Conservation (phyloP, 108 stramenopile species). For the Phaeodactylum tricornutum region DNA sequence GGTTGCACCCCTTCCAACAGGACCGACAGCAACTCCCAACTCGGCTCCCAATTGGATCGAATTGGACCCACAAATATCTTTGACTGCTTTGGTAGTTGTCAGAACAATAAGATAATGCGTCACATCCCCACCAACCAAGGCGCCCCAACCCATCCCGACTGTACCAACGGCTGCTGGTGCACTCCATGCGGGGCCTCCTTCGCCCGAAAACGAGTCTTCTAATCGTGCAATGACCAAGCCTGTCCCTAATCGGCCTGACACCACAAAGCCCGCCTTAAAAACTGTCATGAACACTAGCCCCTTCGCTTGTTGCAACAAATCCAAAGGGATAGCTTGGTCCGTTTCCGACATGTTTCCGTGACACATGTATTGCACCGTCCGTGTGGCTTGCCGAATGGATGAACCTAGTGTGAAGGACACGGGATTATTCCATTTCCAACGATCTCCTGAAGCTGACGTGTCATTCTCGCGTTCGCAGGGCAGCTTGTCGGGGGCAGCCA, state of each 20-base stretch:
- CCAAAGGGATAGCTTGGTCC: conserved; percentile 54
- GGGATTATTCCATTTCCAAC: conserved; percentile 32
- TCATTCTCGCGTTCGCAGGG: conserved; percentile 21
- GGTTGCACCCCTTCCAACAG: conserved; percentile 53
- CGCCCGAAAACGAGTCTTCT: conserved; percentile 1
- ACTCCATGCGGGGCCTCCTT: conserved; percentile 21
- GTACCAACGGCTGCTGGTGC: conserved; percentile 64
- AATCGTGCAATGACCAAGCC: conserved; percentile 57
- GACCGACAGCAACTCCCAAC: conserved; percentile 74
- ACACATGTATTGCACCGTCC: conserved; percentile 40
- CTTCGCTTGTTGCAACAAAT: conserved; percentile 56
- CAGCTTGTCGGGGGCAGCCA: conserved; percentile 6
- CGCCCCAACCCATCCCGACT: conserved; percentile 66
- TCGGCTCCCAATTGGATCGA: conserved; percentile 75
- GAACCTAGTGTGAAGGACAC: conserved; percentile 38
- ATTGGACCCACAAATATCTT: conserved; percentile 34
- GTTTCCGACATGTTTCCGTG: conserved; percentile 6
- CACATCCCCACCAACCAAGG: conserved; percentile 56
- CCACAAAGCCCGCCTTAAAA: conserved; percentile 63
- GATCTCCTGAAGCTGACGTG: background rate
- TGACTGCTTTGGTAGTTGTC: conserved; percentile 62
- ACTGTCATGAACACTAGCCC: conserved; percentile 71
- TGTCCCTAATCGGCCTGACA: conserved; percentile 65
- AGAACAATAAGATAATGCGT: conserved; percentile 78
- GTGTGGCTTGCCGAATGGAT: conserved; percentile 47